Percentiles rank a stretch among this genome's conserved stretches.
Conservation (phyloP, 2,329 filamentous ascomycete species). For the Corynespora cassiicola region DNA sequence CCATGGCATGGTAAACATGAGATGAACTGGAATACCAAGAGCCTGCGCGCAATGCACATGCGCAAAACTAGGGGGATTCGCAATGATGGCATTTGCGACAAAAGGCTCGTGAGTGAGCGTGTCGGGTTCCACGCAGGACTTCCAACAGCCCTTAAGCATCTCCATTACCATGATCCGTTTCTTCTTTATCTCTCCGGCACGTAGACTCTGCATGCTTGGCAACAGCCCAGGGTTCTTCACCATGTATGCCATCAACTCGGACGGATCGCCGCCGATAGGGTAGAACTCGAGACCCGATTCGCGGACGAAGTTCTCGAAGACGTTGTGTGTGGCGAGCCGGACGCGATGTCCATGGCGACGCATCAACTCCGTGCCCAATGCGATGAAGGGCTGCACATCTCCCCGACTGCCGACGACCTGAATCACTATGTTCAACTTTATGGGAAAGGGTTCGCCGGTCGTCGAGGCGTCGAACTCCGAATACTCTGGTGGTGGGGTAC, state of each 20-base stretch:
- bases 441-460: conserved; percentile 1
- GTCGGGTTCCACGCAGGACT: conserved; percentile 41
- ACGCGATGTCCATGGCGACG: conserved; percentile 38
- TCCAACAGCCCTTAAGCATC: conserved; percentile 35
- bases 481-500: neutral
- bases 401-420: conserved; percentile 62
- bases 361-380: conserved; percentile 61
- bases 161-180: conserved; percentile 30
- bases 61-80: conserved; percentile 78
- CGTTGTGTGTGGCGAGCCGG: conserved; percentile 32
- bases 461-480: neutral
- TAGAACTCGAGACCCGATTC: conserved; percentile 43
- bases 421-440: conserved; percentile 59
- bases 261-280: conserved; percentile 38
- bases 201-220: conserved; percentile 27
- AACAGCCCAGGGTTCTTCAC: conserved; percentile 54
- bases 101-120: conserved; percentile 62
- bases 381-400: conserved; percentile 67
- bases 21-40: conserved; percentile 73
- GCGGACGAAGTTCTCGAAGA: conserved; percentile 21
- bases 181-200: conserved; percentile 40
- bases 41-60: conserved; percentile 77
- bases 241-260: conserved; percentile 57
- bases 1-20: conserved; percentile 73
- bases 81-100: conserved; percentile 79